Evolutionary conservation across 352 stramenopile genomes (phyloP), one percentile per base, ranked within the genome.

Genomic region (Phytophthora podocarpi): DNA sequence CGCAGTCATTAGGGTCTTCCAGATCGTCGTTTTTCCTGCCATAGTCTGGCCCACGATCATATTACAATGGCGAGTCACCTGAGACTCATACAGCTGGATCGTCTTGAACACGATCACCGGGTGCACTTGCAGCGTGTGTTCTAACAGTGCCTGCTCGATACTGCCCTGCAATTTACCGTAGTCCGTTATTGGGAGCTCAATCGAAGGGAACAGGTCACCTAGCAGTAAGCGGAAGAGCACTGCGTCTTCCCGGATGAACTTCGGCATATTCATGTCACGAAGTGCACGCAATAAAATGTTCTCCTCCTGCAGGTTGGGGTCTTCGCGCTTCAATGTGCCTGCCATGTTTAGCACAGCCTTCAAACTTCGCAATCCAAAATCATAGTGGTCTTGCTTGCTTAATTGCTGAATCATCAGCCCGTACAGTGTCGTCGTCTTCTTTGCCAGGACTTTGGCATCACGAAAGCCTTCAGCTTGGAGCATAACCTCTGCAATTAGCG

Each of bases 281-380:
- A 99, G 72, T 3, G 97, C 98, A 50, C 96, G 88, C 31, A 99
- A 89, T 5, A 99, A 74, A 46, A 99, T 95, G 36, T 96, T 97
- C 26, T 97, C 89, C 72, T 99, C 97, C n/a, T 93, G 84, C 27
- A 97, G 78, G 47, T 98, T 97, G 0, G 87, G 78, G 57, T 99
- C 98, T 56, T 98, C 88, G 18, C 97, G 92, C 74, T 99, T 99
- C 16, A 96, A 56, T 3, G 79, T 69, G 3, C 87, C 87, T 45
- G 87, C 84, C 83, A 93, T 92, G 47, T 90, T 91, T n/a, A 96
- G 70, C 39, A 96, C 87, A 9, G 86, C 83, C 64, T 95, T 96
- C 16, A 96, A 74, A 31, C 75, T 90, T 48, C 87, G 74, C 11
- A 96, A 56, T 0, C 86, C 87, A 46, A 95, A 96, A 62, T 96